Conservation (phyloP, 306 rosid genomes). For the Fragaria vesca region DNA sequence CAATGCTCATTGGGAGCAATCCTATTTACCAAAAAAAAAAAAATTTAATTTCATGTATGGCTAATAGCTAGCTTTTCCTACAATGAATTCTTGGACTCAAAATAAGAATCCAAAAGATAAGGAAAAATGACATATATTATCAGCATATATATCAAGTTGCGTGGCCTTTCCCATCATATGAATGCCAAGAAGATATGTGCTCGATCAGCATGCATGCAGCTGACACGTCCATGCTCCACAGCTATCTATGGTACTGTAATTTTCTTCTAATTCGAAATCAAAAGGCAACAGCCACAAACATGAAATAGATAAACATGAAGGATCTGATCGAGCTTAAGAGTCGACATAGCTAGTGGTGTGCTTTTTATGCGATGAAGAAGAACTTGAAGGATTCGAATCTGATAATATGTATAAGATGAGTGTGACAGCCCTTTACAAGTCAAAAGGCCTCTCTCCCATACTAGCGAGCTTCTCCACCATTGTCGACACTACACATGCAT, state of each 20-base stretch:
- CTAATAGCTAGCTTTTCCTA: too few species aligned
- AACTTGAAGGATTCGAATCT: constrained; percentile 4
- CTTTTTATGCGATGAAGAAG: constrained; percentile 25
- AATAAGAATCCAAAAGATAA: too few species aligned
- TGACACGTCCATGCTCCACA: not conserved
- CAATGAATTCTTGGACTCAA: too few species aligned
- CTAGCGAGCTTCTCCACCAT: not conserved
- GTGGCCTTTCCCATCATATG: not conserved
- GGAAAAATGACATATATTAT: not conserved
- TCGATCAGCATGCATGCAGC: not conserved
- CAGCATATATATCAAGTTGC: not conserved
- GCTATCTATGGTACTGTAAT: not conserved
- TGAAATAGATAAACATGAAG: not conserved
- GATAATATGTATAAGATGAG: not conserved
- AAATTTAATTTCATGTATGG: too few species aligned
- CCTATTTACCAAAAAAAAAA: too few species aligned
- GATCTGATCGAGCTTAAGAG: not conserved
- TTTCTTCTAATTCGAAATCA: not conserved
- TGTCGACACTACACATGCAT: not conserved
- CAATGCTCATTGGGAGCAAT: too few species aligned
- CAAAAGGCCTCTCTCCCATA: constrained; percentile 6
- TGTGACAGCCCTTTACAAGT: not conserved
- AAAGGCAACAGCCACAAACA: not conserved
- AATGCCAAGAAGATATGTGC: not conserved
- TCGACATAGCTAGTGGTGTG: not conserved